Percentiles rank a stretch among this genome's conserved stretches.
These are phyloP conservation scores for Corylus americana DNA, from an alignment of 306 rosid species.

Conservation along the genomic window DNA sequence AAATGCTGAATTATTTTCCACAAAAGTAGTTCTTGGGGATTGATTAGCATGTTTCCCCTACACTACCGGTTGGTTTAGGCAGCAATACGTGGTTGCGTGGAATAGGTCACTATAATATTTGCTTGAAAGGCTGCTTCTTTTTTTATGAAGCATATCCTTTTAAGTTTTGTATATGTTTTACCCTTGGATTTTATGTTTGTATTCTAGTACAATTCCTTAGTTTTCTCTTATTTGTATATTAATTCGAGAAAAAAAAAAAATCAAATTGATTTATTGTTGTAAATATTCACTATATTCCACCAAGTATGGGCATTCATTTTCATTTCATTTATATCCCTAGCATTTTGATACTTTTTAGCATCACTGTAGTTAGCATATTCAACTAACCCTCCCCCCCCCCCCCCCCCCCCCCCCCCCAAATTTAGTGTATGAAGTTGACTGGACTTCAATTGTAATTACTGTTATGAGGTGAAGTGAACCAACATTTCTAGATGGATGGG, in stretches of 20 bases:
- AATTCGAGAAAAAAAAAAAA: background rate
- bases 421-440: background rate
- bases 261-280: conserved; percentile 8
- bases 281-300: background rate
- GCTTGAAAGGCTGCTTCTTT: conserved; percentile 21
- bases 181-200: conserved; percentile 13
- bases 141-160: conserved; percentile 28
- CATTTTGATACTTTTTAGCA: too few relatives aligned
- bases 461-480: background rate
- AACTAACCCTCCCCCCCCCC: too few relatives aligned
- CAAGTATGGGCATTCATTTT: background rate
- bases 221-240: conserved; percentile 4
- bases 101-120: conserved; percentile 20
- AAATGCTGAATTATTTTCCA: background rate
- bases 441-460: background rate
- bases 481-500: background rate
- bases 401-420: too few relatives aligned
- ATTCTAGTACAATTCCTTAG: conserved; percentile 28
- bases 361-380: too few relatives aligned
- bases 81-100: conserved; percentile 19
- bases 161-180: conserved; percentile 8
- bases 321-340: background rate
- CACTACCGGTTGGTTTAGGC: conserved; percentile 12
- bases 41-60: background rate
- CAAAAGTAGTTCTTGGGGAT: conserved; percentile 9